These are phyloP conservation scores for Fusarium dlaminii DNA, from an alignment of 2,329 filamentous ascomycete genomes.

Conservation along the genomic window DNA sequence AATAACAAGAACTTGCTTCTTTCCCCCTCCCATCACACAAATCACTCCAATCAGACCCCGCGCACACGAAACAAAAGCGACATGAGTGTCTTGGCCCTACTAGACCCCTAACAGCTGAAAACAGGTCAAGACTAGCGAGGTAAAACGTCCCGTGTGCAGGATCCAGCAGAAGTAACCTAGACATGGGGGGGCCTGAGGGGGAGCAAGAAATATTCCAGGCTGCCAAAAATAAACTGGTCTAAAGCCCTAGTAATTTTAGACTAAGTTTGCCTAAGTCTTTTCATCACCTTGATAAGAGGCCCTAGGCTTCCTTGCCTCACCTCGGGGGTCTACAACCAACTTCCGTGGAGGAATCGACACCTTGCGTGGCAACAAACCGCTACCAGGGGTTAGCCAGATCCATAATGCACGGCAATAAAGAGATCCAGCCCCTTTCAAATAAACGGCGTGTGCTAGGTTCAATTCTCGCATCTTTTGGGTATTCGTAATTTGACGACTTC, in stretches of 20 bases:
- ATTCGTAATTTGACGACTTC: background rate
- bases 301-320: background rate
- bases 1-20: background rate
- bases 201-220: fast-evolving
- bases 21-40: background rate
- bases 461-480: background rate
- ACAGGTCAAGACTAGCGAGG: background rate
- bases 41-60: background rate
- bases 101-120: background rate
- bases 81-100: background rate
- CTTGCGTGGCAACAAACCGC: background rate
- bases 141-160: background rate
- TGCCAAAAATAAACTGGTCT: background rate
- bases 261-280: fast-evolving
- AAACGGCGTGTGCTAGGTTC: background rate
- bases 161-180: background rate
- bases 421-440: background rate
- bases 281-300: background rate
- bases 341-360: background rate
- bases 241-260: fast-evolving
- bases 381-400: background rate
- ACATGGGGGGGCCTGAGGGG: background rate
- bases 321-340: background rate
- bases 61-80: background rate
- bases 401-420: background rate